Base-by-base conservation (phyloP, 2,329 filamentous ascomycete species). In the Paecilomyces sp. region DNA sequence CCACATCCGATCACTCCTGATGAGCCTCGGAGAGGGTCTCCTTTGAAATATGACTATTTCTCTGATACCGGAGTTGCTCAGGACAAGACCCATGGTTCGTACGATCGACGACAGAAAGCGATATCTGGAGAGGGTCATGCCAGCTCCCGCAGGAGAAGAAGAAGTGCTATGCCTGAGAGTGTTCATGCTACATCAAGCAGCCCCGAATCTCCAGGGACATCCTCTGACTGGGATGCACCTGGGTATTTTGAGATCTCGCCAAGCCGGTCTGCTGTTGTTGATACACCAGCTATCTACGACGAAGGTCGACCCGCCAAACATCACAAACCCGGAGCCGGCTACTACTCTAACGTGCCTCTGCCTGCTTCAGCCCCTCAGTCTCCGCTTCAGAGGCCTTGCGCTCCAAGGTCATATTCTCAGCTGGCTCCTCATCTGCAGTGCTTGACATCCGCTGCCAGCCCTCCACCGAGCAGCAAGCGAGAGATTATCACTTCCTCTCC, bases 121-220 rank as follows among this genome's bases (percentile, higher is more conserved):
- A 52, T n/a, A n/a, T 34, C 13, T 30, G 9, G n/a, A 6, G 34
- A 60, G 18, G 1, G 41, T 6, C 52, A 31, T 6, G 1, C 18
- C 18, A 30, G 34, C 3, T 13, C 52, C 56, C 6, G 11, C 13
- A 30, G 47, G 41, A 34, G 56, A 53, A 65, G 56, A 53, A 65
- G 58, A 9, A 67, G 58, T 13, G 67, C 63, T 15, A 61, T 74
- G 53, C 71, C 72, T 5, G 70, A 73, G 56, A 65, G 70, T 34
- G 58, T 72, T n/a, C 71, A 74, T 53, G 70, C 73, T 61, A 74
- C 74, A 53, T 64, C 74, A 54, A 70, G 70, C 34, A 67, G 72
- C 50, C 60, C 24, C 15, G 36, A 57, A 4, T 22, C 24, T 24
- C 11, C 56, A 24, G 30, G 47, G 18, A 22, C 15, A 9, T n/a